Base-by-base conservation (phyloP, 768 basidiomycete genomes). In the Sarcomyxa edulis region DNA sequence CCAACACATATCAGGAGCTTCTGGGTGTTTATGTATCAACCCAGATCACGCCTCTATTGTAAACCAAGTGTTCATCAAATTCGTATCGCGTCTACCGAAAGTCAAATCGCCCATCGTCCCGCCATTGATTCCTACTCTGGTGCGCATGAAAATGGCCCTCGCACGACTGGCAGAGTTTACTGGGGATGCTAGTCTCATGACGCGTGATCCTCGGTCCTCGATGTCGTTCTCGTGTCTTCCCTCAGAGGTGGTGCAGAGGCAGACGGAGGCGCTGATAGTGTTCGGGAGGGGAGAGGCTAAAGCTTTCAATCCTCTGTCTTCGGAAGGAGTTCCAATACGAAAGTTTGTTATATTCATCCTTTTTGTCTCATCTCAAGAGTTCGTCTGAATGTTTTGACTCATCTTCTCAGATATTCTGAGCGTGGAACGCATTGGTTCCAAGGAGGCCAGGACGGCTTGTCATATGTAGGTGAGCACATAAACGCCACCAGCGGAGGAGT, bases 181-280 rank as follows among this genome's bases (percentile, higher is more conserved):
- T 25, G 64, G 54, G 16, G 66, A 74, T 47, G 54, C 68, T 9
- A 54, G 57, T 16, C 68, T 81, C 24, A 63, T 65, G 7, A 52
- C 60, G 8, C 71, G 76, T 19, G 68, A 81, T 48, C 77, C 83
- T 8, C 41, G 51, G n/a, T 84, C 75, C 5, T 63, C 77, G 2
- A 61, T 87, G 35, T 85, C 83, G 6, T 88, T 88, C 50, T 82
- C 73, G 8, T 77, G 77, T 47, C 65, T 83, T 22, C 46, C 78
- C 0, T 61, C 62, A 7, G 76, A 80, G 4, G 58, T 73, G 6
- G 55, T 71, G 19, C 61, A 69, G 52, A 66, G 60, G 11, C 84
- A 87, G 51, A 57, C 60, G 1, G 73, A 77, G 18, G 54, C 62
- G 23, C 53, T 83, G 37, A 53, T 48, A 29, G 58, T 64, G 27